Conservation (phyloP, 2,329 filamentous ascomycete species). For the Cladorrhinum sp. region DNA sequence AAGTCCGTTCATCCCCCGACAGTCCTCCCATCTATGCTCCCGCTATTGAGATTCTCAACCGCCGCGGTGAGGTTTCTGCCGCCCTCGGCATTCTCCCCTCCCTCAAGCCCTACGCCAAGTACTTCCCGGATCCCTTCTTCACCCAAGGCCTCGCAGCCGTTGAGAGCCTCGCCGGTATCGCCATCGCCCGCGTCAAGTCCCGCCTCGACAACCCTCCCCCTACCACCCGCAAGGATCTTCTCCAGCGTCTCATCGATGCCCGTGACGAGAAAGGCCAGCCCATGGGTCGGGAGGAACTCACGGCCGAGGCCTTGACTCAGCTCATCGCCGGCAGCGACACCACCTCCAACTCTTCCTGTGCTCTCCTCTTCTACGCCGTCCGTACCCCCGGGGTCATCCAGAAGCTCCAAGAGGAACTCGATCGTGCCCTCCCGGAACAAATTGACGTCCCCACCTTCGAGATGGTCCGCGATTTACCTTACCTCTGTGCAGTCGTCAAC, state of each 20-base stretch:
- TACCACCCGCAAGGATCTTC: slow-evolving; percentile 70
- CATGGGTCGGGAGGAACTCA: slow-evolving; percentile 75
- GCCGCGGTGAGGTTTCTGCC: slow-evolving; percentile 80
- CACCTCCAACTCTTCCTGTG: slow-evolving; percentile 77
- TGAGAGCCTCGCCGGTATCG: slow-evolving; percentile 80
- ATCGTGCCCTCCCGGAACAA: slow-evolving; percentile 60
- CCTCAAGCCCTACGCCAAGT: slow-evolving; percentile 77
- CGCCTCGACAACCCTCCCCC: slow-evolving; percentile 68
- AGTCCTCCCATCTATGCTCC: slow-evolving; percentile 65
- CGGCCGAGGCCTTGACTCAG: slow-evolving; percentile 85
- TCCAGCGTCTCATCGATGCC: slow-evolving; percentile 81
- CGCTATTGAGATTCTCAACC: slow-evolving; percentile 85
- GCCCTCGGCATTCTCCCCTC: slow-evolving; percentile 71
- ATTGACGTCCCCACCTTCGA: slow-evolving; percentile 67
- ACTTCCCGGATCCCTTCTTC: slow-evolving; percentile 81
- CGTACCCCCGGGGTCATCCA: slow-evolving; percentile 66
- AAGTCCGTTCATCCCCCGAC: slow-evolving; percentile 62
- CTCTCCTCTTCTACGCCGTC: slow-evolving; percentile 73
- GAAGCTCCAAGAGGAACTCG: slow-evolving; percentile 74
- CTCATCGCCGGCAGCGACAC: slow-evolving; percentile 79
- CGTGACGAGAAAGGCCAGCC: slow-evolving; percentile 75
- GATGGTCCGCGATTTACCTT: slow-evolving; percentile 70
- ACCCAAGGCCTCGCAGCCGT: slow-evolving; percentile 70
- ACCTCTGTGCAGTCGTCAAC: slow-evolving; percentile 72
- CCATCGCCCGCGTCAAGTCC: slow-evolving; percentile 74